These are phyloP conservation scores for Urtica urens DNA, from an alignment of 306 rosid genomes.

Conservation along the genomic window DNA sequence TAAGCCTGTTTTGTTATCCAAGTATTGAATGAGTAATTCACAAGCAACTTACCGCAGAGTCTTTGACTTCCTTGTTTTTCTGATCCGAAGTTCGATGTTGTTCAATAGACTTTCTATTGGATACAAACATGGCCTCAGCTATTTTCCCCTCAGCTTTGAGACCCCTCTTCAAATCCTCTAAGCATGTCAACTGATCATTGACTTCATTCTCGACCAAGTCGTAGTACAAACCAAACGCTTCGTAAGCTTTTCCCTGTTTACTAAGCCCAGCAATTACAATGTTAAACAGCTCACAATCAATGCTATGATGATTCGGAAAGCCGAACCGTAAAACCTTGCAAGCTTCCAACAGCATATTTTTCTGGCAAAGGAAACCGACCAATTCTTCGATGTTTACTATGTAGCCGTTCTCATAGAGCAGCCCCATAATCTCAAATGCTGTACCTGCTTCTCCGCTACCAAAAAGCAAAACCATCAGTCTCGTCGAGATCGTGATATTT, in stretches of 20 bases:
- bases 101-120: slow-evolving; percentile 41
- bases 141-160: slow-evolving; percentile 40
- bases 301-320: slow-evolving; percentile 34
- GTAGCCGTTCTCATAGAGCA: slow-evolving; percentile 59
- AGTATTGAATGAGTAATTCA: background rate
- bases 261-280: slow-evolving; percentile 45
- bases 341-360: slow-evolving; percentile 46
- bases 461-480: slow-evolving; percentile 48
- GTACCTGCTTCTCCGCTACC: slow-evolving; percentile 31
- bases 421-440: slow-evolving; percentile 44
- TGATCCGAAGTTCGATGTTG: slow-evolving; percentile 14
- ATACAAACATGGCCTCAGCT: slow-evolving; percentile 54
- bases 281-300: slow-evolving; percentile 30
- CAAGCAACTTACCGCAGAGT: slow-evolving; percentile 17
- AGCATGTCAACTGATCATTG: slow-evolving; percentile 41
- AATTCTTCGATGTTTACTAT: slow-evolving; percentile 47
- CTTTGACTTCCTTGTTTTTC: slow-evolving; percentile 16
- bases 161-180: slow-evolving; percentile 35
- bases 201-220: slow-evolving; percentile 51
- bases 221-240: slow-evolving; percentile 62
- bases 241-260: slow-evolving; percentile 38
- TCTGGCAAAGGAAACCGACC: slow-evolving; percentile 37
- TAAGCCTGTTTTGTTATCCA: background rate
- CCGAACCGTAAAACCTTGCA: slow-evolving; percentile 42
- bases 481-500: slow-evolving; percentile 54